Evolutionary conservation across 2,329 filamentous ascomycete species (phyloP).

Genomic region (Myotisia sp.): DNA sequence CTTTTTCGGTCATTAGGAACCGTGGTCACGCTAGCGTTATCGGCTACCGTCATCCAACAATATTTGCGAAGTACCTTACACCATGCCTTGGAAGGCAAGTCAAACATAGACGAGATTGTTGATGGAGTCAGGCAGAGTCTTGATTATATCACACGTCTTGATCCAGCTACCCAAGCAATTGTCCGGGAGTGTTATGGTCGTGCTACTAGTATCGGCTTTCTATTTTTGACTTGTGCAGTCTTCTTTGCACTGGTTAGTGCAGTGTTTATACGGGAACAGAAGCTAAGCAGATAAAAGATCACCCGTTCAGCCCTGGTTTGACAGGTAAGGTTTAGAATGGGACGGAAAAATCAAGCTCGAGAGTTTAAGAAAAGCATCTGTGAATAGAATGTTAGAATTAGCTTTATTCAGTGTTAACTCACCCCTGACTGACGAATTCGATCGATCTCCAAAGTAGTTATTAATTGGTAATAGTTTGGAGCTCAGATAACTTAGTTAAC

Average conservation of each 20-base stretch:
- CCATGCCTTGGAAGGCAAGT: conserved; percentile 39
- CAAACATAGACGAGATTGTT: conserved; percentile 51
- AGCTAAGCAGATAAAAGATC: conserved; percentile 27
- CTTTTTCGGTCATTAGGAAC: conserved; percentile 61
- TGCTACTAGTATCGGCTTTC: conserved; percentile 39
- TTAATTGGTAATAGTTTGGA: too few relatives aligned
- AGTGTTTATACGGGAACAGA: conserved; percentile 45
- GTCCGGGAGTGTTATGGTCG: conserved; percentile 54
- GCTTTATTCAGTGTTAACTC: too few relatives aligned
- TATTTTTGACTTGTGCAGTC: conserved; percentile 37
- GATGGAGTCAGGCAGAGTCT: conserved; percentile 55
- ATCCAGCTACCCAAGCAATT: conserved; percentile 43
- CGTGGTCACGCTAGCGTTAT: conserved; percentile 53
- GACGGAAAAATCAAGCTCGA: too few relatives aligned
- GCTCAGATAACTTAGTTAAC: too few relatives aligned
- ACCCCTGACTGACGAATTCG: too few relatives aligned
- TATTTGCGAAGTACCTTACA: conserved; percentile 45
- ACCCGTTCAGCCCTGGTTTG: too few relatives aligned
- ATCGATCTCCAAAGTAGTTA: too few relatives aligned
- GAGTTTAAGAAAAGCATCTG: too few relatives aligned
- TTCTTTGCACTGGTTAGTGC: conserved; percentile 33
- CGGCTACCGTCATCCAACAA: conserved; percentile 58
- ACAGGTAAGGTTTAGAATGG: too few relatives aligned
- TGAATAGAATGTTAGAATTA: too few relatives aligned
- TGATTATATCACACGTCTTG: conserved; percentile 51